Evolutionary conservation across 148 eudicot species (phyloP).

Genomic region (Rhododendron mucronatum): DNA sequence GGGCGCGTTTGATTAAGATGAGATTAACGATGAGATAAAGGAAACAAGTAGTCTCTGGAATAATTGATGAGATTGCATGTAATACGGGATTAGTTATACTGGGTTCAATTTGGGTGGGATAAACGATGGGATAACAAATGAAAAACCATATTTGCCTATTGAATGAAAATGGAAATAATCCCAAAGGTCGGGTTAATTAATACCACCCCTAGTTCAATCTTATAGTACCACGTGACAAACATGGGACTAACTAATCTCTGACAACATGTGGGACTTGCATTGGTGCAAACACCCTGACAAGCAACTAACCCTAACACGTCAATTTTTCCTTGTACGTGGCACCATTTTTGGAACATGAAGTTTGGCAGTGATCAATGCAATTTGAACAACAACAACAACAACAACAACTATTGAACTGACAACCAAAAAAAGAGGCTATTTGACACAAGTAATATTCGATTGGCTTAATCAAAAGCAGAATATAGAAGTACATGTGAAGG

Average conservation of each 20-base stretch:
- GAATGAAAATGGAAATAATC: too few relatives aligned
- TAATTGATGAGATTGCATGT: too few relatives aligned
- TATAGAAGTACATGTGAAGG: neutral
- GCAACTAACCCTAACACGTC: neutral
- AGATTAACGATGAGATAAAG: too few relatives aligned
- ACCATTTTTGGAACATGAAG: neutral
- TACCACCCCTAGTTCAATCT: too few relatives aligned
- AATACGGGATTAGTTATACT: neutral
- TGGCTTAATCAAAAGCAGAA: neutral
- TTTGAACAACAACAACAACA: neutral
- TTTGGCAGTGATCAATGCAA: neutral
- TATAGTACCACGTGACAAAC: too few relatives aligned
- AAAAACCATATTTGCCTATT: too few relatives aligned
- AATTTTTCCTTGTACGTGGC: neutral
- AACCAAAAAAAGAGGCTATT: neutral
- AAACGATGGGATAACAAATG: too few relatives aligned
- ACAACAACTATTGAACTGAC: neutral
- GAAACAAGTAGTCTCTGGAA: neutral
- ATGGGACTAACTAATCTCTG: too few relatives aligned
- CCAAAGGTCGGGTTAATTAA: too few relatives aligned
- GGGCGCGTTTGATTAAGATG: neutral
- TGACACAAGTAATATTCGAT: neutral
- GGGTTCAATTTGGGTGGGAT: too few relatives aligned
- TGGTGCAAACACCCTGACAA: neutral
- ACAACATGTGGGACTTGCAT: neutral